Percentiles rank a stretch among this genome's conserved stretches.
phyloP scores from a whole-genome alignment of 2,329 filamentous ascomycete species.

The Paradendryphiella salina region DNA sequence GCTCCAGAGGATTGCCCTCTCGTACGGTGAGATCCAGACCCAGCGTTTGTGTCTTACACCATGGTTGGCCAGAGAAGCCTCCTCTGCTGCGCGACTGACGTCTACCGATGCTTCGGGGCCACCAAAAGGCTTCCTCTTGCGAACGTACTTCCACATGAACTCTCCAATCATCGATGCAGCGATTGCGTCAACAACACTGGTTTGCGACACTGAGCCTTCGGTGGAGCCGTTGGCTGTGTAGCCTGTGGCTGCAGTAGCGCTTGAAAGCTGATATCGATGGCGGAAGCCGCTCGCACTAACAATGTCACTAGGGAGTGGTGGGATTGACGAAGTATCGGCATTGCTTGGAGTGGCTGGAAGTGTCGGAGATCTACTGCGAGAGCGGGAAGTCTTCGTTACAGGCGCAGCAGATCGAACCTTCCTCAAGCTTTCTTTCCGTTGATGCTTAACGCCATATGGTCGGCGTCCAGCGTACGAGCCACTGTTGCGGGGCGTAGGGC shows the following conservation, averaged over 20 bases:
- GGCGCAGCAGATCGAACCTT: constrained; percentile 84
- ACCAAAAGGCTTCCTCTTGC: constrained; percentile 87
- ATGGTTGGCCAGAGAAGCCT: constrained; percentile 66
- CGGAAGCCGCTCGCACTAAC: constrained; percentile 53
- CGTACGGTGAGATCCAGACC: constrained; percentile 98
- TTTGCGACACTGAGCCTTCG: constrained; percentile 65
- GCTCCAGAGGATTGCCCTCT: constrained; percentile 95
- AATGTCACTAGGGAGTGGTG: constrained; percentile 73
- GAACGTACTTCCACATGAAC: constrained; percentile 92
- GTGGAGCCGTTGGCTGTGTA: constrained; percentile 61
- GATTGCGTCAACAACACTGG: constrained; percentile 91
- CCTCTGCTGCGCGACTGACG: constrained; percentile 58
- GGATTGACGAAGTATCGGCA: constrained; percentile 70
- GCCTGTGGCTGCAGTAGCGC: constrained; percentile 62
- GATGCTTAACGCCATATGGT: constrained; percentile 47
- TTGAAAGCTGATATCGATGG: constrained; percentile 63
- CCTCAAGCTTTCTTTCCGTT: constrained; percentile 66
- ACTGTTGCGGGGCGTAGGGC: constrained; percentile 66
- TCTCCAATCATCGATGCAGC: constrained; percentile 98
- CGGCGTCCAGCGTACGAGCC: constrained; percentile 38
- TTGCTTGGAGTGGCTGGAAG: constrained; percentile 69
- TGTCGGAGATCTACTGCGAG: constrained; percentile 58
- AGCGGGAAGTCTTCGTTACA: constrained; percentile 57
- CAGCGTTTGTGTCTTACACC: constrained; percentile 86
- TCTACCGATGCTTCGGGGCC: constrained; percentile 61